Evolutionary conservation across 2,329 filamentous ascomycete species (phyloP), one percentile per base, ranked within the genome.

Genomic region (Aspergillus sp.): DNA sequence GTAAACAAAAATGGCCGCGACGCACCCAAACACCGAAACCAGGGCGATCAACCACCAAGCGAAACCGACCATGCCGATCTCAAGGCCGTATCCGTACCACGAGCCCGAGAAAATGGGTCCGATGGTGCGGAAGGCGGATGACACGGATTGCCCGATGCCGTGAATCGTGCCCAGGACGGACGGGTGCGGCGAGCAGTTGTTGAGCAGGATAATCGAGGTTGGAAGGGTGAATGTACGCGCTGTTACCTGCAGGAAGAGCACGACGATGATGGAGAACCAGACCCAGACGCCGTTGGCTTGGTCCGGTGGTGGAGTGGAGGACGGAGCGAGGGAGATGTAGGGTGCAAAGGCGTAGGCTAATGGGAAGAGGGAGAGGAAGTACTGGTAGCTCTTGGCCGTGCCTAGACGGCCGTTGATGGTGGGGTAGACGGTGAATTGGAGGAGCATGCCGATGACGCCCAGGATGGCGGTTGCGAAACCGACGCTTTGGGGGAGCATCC

Each of bases 391-490:
- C 38, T 75, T 73, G 52, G 87, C 71, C 6, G 84, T 83, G 32
- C 86, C 86, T 8, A 87, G 76, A 3, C 77, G 76, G 5, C 75
- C 72, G 42, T 85, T 86, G 35, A 88, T 73, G 27, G 71, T 67
- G 1, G 86, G 86, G 60, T 90, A 90, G 36, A 88, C 72, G 42
- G 83, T 74, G 47, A 87, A 74, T 60, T 88, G 84, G 48, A 91
- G 74, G 1, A 74, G 64, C 55, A 93, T 86, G 42, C 87, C 87
- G 39, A 90, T 81, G 33, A 79, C 69, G 30, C 87, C 87, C 5
- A 91, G 73, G 43, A 85, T 82, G 3, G 86, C 80, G 73, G 90
- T 88, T 4, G 85, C 84, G 40, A 85, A 71, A 26, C 86, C 86
- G 29, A 91, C 83, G 4, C 79, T 79, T 8, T 78, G 75, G 0